These are phyloP conservation scores for Aspergillus ruber DNA, from an alignment of 2,329 filamentous ascomycete species.

Conservation along the genomic window DNA sequence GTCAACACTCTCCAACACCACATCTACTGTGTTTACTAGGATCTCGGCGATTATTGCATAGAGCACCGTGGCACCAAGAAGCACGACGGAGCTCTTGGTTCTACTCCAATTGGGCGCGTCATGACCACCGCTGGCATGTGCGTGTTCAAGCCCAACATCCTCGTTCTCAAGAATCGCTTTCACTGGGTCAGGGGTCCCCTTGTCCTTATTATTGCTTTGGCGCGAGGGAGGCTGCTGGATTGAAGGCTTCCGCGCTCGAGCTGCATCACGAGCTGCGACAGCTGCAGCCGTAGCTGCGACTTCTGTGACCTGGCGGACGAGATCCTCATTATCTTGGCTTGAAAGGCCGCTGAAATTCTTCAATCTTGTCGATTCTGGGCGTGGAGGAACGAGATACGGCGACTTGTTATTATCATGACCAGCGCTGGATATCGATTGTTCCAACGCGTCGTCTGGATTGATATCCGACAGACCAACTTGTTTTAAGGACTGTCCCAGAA, in stretches of 20 bases:
- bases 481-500: conserved; percentile 81
- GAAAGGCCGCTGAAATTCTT: conserved; percentile 59
- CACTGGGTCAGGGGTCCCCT: conserved; percentile 29
- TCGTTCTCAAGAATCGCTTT: conserved; percentile 42
- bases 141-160: conserved; percentile 38
- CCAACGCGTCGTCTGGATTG: conserved; percentile 35
- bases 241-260: conserved; percentile 47
- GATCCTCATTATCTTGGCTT: conserved; percentile 70
- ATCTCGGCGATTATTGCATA: conserved; percentile 99
- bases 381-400: conserved; percentile 73
- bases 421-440: conserved; percentile 20
- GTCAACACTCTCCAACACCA: conserved; percentile 82
- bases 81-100: conserved; percentile 79
- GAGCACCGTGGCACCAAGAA: conserved; percentile 79
- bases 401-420: conserved; percentile 30
- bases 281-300: conserved; percentile 88
- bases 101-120: conserved; percentile 99
- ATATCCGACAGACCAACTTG: conserved; percentile 65
- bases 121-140: conserved; percentile 62
- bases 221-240: conserved; percentile 28
- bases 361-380: conserved; percentile 35
- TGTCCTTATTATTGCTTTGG: conserved; percentile 29
- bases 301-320: conserved; percentile 84
- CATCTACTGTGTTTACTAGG: conserved; percentile 91
- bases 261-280: conserved; percentile 73